Conservation (phyloP, 768 basidiomycete genomes). For the Sarcomyxa edulis region DNA sequence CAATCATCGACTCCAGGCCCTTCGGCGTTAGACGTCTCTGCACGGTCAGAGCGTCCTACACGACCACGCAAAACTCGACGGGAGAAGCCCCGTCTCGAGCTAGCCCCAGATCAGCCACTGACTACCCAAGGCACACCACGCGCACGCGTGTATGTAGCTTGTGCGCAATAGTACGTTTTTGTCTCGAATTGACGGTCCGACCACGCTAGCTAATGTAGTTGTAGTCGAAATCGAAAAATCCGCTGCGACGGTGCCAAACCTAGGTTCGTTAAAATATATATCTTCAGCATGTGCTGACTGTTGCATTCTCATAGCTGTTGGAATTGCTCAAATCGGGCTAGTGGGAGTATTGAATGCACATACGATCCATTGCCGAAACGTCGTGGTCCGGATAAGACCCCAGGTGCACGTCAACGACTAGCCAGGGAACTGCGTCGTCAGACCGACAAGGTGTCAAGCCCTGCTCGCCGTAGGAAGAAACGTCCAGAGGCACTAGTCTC, state of each 20-base stretch:
- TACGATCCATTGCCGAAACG: conserved; percentile 75
- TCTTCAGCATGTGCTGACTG: too few relatives aligned
- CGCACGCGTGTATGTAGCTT: conserved; percentile 73
- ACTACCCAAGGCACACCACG: conserved; percentile 79
- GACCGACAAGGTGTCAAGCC: conserved; percentile 18
- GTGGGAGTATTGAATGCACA: conserved; percentile 41
- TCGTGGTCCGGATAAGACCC: conserved; percentile 73
- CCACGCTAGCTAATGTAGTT: conserved; percentile 8
- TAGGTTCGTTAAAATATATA: too few relatives aligned
- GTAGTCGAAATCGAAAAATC: conserved; percentile 72
- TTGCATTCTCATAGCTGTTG: too few relatives aligned
- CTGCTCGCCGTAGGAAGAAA: too few relatives aligned
- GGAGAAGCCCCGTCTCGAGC: conserved; percentile 56
- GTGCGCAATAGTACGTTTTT: conserved; percentile 61
- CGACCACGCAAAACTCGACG: conserved; percentile 39
- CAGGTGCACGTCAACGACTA: conserved; percentile 72
- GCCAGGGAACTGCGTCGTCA: conserved; percentile 34
- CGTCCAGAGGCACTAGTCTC: too few relatives aligned
- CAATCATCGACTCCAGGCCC: too few relatives aligned
- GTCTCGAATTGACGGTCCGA: conserved; percentile 4
- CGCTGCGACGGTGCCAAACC: conserved; percentile 82
- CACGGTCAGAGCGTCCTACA: conserved; percentile 8
- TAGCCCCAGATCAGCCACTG: conserved; percentile 72
- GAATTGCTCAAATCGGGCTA: conserved; percentile 58
- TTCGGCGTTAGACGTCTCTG: conserved; percentile 8